Percentiles rank a stretch among this genome's conserved stretches.
phyloP scores from a whole-genome alignment of 1,139 yeast genomes.

The Geotrichum australiense region DNA sequence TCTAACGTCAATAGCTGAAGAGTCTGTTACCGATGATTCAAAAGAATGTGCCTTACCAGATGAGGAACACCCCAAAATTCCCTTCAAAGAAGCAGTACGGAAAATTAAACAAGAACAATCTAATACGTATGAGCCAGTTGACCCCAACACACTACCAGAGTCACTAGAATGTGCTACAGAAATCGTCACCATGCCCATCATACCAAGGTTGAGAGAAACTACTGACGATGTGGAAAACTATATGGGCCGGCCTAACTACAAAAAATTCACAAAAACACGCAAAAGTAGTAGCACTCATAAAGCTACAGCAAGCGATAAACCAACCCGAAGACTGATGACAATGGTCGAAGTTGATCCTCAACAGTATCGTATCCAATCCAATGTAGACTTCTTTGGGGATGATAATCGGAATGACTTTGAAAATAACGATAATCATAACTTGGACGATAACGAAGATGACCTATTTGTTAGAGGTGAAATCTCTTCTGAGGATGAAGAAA shows the following conservation, averaged over 20 bases:
- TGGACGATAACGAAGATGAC: slow-evolving; percentile 1
- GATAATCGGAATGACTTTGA: neutral
- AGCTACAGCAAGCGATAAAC: neutral
- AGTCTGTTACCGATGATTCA: neutral
- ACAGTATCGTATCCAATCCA: slow-evolving; percentile 5
- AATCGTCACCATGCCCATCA: too few species aligned
- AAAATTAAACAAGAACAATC: slow-evolving; percentile 11
- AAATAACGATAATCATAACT: neutral
- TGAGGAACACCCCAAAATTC: slow-evolving; percentile 2
- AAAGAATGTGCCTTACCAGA: neutral
- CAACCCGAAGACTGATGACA: neutral
- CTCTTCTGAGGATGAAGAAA: slow-evolving; percentile 18
- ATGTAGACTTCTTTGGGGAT: slow-evolving; percentile 10
- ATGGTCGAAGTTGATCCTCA: slow-evolving; percentile 12
- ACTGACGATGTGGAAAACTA: too few species aligned
- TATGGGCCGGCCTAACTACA: slow-evolving; percentile 14
- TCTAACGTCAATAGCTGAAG: neutral
- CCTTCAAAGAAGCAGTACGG: slow-evolving; percentile 11
- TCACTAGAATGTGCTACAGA: too few species aligned
- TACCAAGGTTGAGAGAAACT: too few species aligned
- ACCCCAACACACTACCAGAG: too few species aligned
- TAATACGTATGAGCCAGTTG: slow-evolving; percentile 1
- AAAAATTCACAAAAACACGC: slow-evolving; percentile 4
- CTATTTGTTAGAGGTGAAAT: slow-evolving; percentile 3
- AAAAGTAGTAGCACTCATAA: neutral